Evolutionary conservation across 2,329 filamentous ascomycete genomes (phyloP).

Genomic region (Trichoderma lentiforme): DNA sequence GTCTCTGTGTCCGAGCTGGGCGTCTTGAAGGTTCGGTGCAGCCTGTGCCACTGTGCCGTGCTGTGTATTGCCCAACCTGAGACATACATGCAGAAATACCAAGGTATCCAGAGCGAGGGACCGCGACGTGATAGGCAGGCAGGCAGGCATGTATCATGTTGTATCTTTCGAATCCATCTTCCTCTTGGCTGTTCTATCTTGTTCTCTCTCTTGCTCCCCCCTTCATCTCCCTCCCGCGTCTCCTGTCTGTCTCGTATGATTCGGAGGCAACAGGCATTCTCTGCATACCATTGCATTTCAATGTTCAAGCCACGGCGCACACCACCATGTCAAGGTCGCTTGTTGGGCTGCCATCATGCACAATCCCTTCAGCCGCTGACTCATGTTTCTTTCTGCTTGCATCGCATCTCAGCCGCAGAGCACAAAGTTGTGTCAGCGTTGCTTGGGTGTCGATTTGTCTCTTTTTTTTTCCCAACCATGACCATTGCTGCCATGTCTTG

Average conservation of each 20-base stretch:
- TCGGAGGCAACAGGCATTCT: background rate
- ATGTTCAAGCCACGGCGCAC: conserved; percentile 6
- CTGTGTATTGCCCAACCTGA: conserved; percentile 9
- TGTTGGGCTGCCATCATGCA: background rate
- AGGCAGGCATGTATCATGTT: background rate
- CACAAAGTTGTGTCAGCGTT: background rate
- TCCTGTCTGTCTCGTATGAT: background rate
- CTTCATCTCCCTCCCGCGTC: background rate
- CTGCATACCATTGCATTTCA: background rate
- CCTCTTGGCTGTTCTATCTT: background rate
- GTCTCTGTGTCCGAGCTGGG: background rate
- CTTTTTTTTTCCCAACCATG: background rate
- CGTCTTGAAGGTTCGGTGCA: conserved; percentile 1
- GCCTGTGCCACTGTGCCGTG: background rate
- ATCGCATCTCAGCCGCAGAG: background rate
- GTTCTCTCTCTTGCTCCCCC: background rate
- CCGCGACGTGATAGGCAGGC: background rate
- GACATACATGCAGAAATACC: conserved; percentile 10
- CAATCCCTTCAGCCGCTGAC: conserved; percentile 1
- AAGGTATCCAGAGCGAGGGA: background rate
- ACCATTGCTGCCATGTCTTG: background rate
- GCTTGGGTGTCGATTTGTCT: background rate
- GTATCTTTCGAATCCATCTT: background rate
- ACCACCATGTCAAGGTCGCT: background rate
- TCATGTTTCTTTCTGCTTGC: background rate